Base-by-base conservation (phyloP, 371 early-diverging fungal genomes). In the Coemansia sp. region DNA sequence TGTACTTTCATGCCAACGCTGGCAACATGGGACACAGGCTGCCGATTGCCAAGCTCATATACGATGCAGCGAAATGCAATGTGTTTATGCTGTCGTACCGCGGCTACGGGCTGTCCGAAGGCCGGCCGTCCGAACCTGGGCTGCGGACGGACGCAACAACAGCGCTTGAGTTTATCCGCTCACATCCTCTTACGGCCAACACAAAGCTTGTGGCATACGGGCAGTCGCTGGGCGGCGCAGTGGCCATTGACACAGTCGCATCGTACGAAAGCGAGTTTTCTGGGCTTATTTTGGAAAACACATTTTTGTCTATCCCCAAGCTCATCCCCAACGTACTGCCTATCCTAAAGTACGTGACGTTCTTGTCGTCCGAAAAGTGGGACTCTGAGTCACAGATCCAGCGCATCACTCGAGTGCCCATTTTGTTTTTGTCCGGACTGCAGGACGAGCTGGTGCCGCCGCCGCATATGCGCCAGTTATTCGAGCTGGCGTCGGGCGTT, bases 171-270 rank as follows among this genome's bases (percentile, higher is more conserved):
- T 96, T 85, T 79, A 85, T 98, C 39, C 82, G 81, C 57, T 73
- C 82, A 6, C 92, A 95, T 72, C 86, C 88, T 20, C 71, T 90
- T 18, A 78, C 94, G 2, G 86, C 84, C 54, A 75, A 91, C 63
- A 89, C 92, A 2, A 88, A 89, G 62, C 77, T 98, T 25, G 82
- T 97, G 33, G 87, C 93, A 1, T 97, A 90, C 80, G 98, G 98
- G 0, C 98, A 98, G 79, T 94, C 94, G 14, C 91, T 98, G 64
- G 98, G 98, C 48, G 98, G 98, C n/a, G 98, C 98, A 5, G 97
- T 96, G 8, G 94, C 97, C 5, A 93, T 97, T 72, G 88, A 96
- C 74, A 79, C 92, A 57, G 91, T 89, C 9, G 67, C 77, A 1
- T 85, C 90, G 8, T 84, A 89, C 48, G 91, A 93, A 68, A 87